These are phyloP conservation scores for Pseudofabraea citricarpa DNA, from an alignment of 2,329 filamentous ascomycete genomes.

Conservation along the genomic window DNA sequence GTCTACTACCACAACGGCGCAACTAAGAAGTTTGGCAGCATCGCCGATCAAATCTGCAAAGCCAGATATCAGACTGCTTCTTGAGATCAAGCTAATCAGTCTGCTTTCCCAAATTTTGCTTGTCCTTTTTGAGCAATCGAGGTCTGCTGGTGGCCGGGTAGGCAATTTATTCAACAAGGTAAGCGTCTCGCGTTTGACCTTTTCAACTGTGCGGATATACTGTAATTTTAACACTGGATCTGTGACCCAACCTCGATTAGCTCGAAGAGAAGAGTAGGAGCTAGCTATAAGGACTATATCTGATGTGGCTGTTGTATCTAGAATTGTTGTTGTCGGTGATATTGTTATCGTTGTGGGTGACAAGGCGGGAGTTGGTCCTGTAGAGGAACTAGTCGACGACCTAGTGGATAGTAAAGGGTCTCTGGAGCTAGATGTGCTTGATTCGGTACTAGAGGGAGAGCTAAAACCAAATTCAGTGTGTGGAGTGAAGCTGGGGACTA, in stretches of 20 bases:
- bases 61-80: background rate
- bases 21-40: background rate
- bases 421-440: background rate
- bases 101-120: background rate
- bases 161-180: slow-evolving; percentile 3
- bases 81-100: background rate
- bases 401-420: background rate
- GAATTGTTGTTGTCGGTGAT: slow-evolving; percentile 4
- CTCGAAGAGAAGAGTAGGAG: slow-evolving; percentile 4
- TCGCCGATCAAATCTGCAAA: background rate
- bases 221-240: slow-evolving; percentile 6
- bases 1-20: background rate
- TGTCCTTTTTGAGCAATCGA: slow-evolving; percentile 4
- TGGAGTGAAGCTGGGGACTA: too few species aligned
- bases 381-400: background rate
- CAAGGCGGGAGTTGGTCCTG: background rate
- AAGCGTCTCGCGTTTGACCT: slow-evolving; percentile 1
- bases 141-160: background rate
- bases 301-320: slow-evolving; percentile 3
- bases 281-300: slow-evolving; percentile 3
- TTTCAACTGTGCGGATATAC: slow-evolving; percentile 6
- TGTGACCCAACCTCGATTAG: slow-evolving; percentile 7
- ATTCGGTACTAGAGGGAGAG: too few species aligned
- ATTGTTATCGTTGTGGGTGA: background rate
- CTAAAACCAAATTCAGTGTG: too few species aligned